Base-by-base conservation (phyloP, 768 basidiomycete genomes). In the Tulasnella sp. region DNA sequence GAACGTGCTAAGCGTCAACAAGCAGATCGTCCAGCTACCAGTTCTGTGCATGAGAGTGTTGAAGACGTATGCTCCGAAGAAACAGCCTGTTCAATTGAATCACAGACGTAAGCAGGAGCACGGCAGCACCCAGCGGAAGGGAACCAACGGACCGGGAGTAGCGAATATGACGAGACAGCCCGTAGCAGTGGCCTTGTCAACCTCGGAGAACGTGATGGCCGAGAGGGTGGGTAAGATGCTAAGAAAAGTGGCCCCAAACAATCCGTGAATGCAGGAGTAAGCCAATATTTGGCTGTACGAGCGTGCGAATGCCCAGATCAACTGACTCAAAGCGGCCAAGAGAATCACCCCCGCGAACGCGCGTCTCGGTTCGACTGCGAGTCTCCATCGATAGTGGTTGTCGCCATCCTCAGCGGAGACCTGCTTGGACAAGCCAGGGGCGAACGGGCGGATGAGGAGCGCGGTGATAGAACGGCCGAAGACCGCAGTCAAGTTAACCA, bases 61-160 rank as follows among this genome's bases (percentile, higher is more conserved):
- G 72, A 73, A 73, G 42, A 73, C 42, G 72, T 73, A 73, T 18
- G 72, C 72, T 37, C 72, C 72, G 42, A 73, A 72, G 72, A 72
- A 72, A n/a, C 72, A 72, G 18, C 72, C 69, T 72, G 24, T 34
- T 6, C 6, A 31, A 41, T 72, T 3, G 40, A 34, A 3, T 12
- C 31, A 3, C 5, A 41, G 24, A n/a, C n/a, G 18, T 72, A 34
- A 42, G 72, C 2, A 37, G 2, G 12, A 20, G 72, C 16, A 5
- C 5, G 24, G 48, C 28, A 37, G 44, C 18, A n/a, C 42, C 24
- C 22, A 22, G 44, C 24, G 1, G 28, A 22, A 9, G 24, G 24
- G 6, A 9, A 9, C 4, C 50, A 3, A 54, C 76, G 2, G 5
- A 77, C 76, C 76, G 54, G 76, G 76, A 40, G 48, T 54, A n/a